phyloP scores from a whole-genome alignment of 768 basidiomycete genomes.

The Termitomyces sp. region DNA sequence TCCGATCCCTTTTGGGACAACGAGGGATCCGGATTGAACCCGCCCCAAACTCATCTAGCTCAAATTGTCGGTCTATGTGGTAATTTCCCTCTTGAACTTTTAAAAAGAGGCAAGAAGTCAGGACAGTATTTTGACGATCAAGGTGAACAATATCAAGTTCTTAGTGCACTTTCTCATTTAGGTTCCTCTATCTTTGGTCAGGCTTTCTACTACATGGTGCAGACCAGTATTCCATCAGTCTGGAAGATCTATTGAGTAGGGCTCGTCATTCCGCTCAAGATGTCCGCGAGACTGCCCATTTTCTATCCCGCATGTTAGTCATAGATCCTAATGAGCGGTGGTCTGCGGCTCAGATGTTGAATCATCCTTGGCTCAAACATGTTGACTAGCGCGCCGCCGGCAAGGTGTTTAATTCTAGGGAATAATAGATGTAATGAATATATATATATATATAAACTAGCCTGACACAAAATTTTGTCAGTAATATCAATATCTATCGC shows the following conservation, averaged over 20 bases:
- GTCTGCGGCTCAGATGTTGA: neutral
- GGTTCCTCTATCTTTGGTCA: neutral
- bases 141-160: neutral
- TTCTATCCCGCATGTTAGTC: neutral
- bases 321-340: neutral
- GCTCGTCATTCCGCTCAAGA: neutral
- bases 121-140: neutral
- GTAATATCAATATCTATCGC: too few species aligned
- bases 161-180: neutral
- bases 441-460: too few species aligned
- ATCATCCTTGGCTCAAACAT: neutral
- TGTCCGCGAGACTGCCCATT: neutral
- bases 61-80: neutral
- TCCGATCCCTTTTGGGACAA: constrained; percentile 1
- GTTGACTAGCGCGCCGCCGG: neutral
- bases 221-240: neutral
- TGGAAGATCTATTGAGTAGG: neutral
- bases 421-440: too few species aligned
- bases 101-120: neutral
- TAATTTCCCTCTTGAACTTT: neutral
- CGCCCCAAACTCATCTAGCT: neutral
- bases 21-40: neutral
- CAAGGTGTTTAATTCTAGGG: too few species aligned
- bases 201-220: neutral
- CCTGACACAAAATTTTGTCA: too few species aligned